phyloP scores from a whole-genome alignment of 768 basidiomycete genomes.

The Inosperma sp. region DNA sequence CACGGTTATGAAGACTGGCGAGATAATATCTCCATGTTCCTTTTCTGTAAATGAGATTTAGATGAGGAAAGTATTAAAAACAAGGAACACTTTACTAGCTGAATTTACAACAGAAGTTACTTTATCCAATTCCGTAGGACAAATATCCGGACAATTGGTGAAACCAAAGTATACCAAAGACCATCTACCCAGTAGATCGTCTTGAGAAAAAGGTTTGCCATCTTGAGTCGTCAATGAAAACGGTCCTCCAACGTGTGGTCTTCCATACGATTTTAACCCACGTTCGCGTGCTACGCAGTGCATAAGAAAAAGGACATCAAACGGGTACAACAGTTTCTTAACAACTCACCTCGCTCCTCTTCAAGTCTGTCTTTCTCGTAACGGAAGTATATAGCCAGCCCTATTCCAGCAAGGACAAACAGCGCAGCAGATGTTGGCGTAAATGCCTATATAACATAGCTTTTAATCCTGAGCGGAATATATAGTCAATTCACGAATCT shows the following conservation, averaged over 20 bases:
- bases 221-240: conserved; percentile 71
- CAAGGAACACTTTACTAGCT: conserved; percentile 51
- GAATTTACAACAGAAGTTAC: conserved; percentile 70
- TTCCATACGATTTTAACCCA: conserved; percentile 68
- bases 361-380: conserved; percentile 76
- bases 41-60: conserved; percentile 46
- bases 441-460: conserved; percentile 72
- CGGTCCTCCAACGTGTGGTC: conserved; percentile 87
- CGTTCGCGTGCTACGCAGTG: conserved; percentile 61
- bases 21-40: conserved; percentile 64
- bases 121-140: conserved; percentile 97
- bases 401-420: conserved; percentile 79
- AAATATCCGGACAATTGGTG: conserved; percentile 99
- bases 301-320: conserved; percentile 1
- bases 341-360: conserved; percentile 65
- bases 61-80: conserved; percentile 1
- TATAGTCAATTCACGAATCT: not conserved
- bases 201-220: conserved; percentile 70
- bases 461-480: not conserved
- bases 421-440: conserved; percentile 79
- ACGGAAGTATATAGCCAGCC: conserved; percentile 84
- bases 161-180: conserved; percentile 97
- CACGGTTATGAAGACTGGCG: conserved; percentile 92
- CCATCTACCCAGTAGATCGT: conserved; percentile 86
- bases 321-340: not conserved